Percentiles rank a stretch among this genome's conserved stretches.
phyloP scores from a whole-genome alignment of 2,329 filamentous ascomycete species.

The Trichoderma aggressivum region DNA sequence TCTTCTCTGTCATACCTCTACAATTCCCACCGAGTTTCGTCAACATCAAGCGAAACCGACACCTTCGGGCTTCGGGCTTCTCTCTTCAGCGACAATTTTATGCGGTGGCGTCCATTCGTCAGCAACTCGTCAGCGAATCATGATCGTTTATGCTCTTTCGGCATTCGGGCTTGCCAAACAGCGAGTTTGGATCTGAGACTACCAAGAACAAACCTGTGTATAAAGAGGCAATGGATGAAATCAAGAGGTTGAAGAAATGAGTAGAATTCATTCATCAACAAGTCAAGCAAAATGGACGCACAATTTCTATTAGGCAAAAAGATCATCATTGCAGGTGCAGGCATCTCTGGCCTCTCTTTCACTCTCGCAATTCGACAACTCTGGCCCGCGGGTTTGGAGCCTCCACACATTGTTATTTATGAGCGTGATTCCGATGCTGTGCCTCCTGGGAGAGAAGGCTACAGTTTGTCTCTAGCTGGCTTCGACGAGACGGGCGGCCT shows the following conservation, averaged over 20 bases:
- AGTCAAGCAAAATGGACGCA: background rate
- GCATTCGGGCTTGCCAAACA: background rate
- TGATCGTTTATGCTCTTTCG: background rate
- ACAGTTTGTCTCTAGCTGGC: conserved; percentile 34
- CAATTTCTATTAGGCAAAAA: conserved; percentile 33
- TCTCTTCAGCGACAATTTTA: background rate
- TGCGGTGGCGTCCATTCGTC: background rate
- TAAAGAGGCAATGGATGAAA: background rate
- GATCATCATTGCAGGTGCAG: conserved; percentile 38
- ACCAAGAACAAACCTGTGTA: background rate
- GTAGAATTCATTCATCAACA: background rate
- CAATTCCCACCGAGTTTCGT: background rate
- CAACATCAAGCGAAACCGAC: background rate
- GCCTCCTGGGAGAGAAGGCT: conserved; percentile 29
- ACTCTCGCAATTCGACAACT: conserved; percentile 34
- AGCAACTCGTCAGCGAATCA: background rate
- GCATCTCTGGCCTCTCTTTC: conserved; percentile 40
- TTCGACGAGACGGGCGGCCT: conserved; percentile 30
- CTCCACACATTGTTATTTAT: conserved; percentile 34
- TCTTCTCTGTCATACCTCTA: background rate
- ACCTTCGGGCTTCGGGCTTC: background rate
- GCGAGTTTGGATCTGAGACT: background rate
- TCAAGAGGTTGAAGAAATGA: background rate
- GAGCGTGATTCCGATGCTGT: conserved; percentile 34
- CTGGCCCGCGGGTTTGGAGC: conserved; percentile 28